Conservation (phyloP, 495 filamentous ascomycete species). For the Chaetomium cochliodes region DNA sequence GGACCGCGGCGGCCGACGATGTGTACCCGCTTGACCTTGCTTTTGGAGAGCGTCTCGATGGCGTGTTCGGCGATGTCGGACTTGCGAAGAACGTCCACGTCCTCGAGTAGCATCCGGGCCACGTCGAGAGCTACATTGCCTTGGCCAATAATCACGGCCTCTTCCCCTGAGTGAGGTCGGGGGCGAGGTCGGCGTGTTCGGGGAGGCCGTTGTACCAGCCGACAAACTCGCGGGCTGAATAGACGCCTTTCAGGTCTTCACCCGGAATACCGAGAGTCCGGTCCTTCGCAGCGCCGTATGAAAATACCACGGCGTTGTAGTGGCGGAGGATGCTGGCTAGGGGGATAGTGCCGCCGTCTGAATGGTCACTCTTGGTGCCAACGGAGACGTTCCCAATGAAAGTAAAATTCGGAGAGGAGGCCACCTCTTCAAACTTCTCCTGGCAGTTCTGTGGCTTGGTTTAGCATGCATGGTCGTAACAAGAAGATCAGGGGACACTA, state of each 20-base stretch:
- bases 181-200: slow-evolving; percentile 71
- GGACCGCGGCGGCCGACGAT: slow-evolving; percentile 86
- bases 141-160: slow-evolving; percentile 87
- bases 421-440: slow-evolving; percentile 88
- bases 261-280: slow-evolving; percentile 73
- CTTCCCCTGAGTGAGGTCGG: slow-evolving; percentile 72
- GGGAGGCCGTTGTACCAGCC: slow-evolving; percentile 98
- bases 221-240: slow-evolving; percentile 90
- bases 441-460: slow-evolving; percentile 71
- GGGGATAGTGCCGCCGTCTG: slow-evolving; percentile 57
- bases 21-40: slow-evolving; percentile 73
- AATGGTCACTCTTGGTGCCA: slow-evolving; percentile 53
- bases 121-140: slow-evolving; percentile 96
- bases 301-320: slow-evolving; percentile 89
- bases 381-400: slow-evolving; percentile 89
- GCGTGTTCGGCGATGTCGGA: slow-evolving; percentile 89
- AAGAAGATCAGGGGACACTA: slow-evolving; percentile 24
- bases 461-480: background rate
- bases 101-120: slow-evolving; percentile 76
- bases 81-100: slow-evolving; percentile 66
- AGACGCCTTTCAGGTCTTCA: slow-evolving; percentile 71
- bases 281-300: slow-evolving; percentile 88
- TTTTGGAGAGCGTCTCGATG: slow-evolving; percentile 67
- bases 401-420: slow-evolving; percentile 74
- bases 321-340: slow-evolving; percentile 69